Evolutionary conservation across 306 rosid genomes (phyloP).

Genomic region (Lathyrus aphaca): DNA sequence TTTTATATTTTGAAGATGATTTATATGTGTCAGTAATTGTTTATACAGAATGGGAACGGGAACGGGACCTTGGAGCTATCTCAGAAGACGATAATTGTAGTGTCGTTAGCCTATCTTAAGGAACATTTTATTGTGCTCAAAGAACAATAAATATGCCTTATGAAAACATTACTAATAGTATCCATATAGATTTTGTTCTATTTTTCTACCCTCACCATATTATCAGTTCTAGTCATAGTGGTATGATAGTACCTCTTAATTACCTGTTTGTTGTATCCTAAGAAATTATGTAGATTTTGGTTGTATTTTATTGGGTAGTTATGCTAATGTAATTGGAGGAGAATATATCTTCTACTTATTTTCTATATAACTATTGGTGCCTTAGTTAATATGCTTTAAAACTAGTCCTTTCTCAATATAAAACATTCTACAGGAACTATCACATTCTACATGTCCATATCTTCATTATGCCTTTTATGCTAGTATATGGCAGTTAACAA

Average conservation of each 20-base stretch:
- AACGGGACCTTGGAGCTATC: constrained; percentile 83
- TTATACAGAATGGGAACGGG: constrained; percentile 86
- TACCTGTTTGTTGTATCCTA: not conserved
- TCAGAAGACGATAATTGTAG: constrained; percentile 35
- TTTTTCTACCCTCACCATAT: not conserved
- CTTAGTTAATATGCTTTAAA: too few relatives aligned
- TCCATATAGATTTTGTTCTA: not conserved
- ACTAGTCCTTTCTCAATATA: too few relatives aligned
- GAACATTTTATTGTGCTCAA: not conserved
- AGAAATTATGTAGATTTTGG: not conserved
- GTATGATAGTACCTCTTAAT: not conserved
- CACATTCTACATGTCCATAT: too few relatives aligned
- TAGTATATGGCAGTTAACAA: too few relatives aligned
- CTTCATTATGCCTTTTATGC: too few relatives aligned
- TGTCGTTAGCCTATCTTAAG: not conserved
- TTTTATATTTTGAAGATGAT: not conserved
- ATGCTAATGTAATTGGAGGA: not conserved
- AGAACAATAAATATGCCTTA: not conserved
- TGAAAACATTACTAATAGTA: not conserved
- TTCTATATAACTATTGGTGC: not conserved
- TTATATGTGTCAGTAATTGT: not conserved
- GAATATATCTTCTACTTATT: not conserved
- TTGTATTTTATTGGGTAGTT: not conserved
- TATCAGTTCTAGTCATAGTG: not conserved
- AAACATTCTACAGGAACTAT: too few relatives aligned